Percentiles rank a stretch among this genome's conserved stretches.
Evolutionary conservation across 2,329 filamentous ascomycete genomes (phyloP).

Genomic region (Pestalotiopsis sp.): DNA sequence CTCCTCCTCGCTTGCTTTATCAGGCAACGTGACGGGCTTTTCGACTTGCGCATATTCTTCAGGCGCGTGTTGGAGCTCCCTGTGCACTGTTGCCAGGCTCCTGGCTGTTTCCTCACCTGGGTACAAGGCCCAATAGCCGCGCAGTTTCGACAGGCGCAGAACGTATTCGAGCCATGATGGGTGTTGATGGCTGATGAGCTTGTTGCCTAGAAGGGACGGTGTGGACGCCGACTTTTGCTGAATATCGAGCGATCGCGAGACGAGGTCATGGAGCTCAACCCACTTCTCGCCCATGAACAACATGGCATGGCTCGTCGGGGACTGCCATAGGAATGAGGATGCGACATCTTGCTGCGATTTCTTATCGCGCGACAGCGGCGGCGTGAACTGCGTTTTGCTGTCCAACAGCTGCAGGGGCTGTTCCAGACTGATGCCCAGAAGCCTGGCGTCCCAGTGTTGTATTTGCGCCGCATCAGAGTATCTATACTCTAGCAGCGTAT

Average conservation of each 20-base stretch:
- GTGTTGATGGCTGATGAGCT: slow-evolving; percentile 36
- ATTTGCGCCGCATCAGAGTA: slow-evolving; percentile 58
- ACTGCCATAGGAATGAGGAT: slow-evolving; percentile 79
- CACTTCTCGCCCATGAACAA: slow-evolving; percentile 85
- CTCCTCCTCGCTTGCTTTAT: slow-evolving; percentile 27
- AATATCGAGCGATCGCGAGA: slow-evolving; percentile 60
- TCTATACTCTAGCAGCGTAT: slow-evolving; percentile 72
- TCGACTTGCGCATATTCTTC: slow-evolving; percentile 58
- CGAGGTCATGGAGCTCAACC: slow-evolving; percentile 80
- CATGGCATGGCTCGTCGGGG: slow-evolving; percentile 77
- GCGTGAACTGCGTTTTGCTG: slow-evolving; percentile 55
- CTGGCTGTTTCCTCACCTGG: slow-evolving; percentile 59
- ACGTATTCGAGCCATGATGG: slow-evolving; percentile 56
- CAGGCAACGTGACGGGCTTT: slow-evolving; percentile 18
- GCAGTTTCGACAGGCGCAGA: slow-evolving; percentile 71
- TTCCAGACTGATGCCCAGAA: slow-evolving; percentile 81
- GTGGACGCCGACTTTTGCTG: slow-evolving; percentile 35
- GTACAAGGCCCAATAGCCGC: slow-evolving; percentile 80
- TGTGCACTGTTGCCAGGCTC: slow-evolving; percentile 72
- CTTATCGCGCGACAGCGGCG: slow-evolving; percentile 33
- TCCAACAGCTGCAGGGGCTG: slow-evolving; percentile 66
- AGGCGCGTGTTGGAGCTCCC: slow-evolving; percentile 69
- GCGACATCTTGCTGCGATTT: slow-evolving; percentile 28
- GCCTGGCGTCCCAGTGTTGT: slow-evolving; percentile 47
- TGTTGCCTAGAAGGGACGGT: slow-evolving; percentile 46